Evolutionary conservation across 306 rosid species (phyloP), one percentile per base, ranked within the genome.

Genomic region (Sesbania bispinosa): DNA sequence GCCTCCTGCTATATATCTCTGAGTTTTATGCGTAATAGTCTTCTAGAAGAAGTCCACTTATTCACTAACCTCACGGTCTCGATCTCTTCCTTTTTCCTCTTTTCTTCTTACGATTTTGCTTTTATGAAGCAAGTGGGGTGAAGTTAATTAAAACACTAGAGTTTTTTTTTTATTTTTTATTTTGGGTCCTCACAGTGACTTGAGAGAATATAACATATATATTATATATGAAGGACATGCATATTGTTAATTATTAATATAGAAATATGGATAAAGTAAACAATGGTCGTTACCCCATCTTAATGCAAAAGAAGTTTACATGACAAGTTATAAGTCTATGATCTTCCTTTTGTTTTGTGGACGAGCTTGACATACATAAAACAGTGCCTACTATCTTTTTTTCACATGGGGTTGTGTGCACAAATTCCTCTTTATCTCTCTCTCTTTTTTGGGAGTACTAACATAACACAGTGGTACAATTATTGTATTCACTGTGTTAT

Each of bases 1-100:
- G 81, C 53, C 61, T 55, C 71, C 10, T 21, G 10, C 52, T 32
- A 67, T 76, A 7, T n/a, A n/a, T n/a, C n/a, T 50, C 41, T 58
- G 78, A 79, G 75, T 67, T 41, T 64, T 58, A 46, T 78, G 66
- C 82, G 82, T 75, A 66, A 77, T 52, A 36, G 2, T 54, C 50
- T 80, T 87, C 86, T 73, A 66, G 83, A 87, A 73, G 83, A 82
- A 82, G 45, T 69, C 67, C 64, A 16, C 21, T 70, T 53, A 64
- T 52, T 82, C 80, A 10, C 23, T 5, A 65, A 43, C 9, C 8
- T n/a, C n/a, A n/a, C n/a, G n/a, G n/a, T 4, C 6, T 26, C 29
- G 39, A 1, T 13, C 2, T 50, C 9, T 0, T n/a, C n/a, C n/a
- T 10, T 1, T 20, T 21, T 32, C 2, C 13, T 5, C 8, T 18